These are phyloP conservation scores for Polychytrium aggregatum DNA, from an alignment of 192 early-diverging fungal genomes.

Conservation along the genomic window DNA sequence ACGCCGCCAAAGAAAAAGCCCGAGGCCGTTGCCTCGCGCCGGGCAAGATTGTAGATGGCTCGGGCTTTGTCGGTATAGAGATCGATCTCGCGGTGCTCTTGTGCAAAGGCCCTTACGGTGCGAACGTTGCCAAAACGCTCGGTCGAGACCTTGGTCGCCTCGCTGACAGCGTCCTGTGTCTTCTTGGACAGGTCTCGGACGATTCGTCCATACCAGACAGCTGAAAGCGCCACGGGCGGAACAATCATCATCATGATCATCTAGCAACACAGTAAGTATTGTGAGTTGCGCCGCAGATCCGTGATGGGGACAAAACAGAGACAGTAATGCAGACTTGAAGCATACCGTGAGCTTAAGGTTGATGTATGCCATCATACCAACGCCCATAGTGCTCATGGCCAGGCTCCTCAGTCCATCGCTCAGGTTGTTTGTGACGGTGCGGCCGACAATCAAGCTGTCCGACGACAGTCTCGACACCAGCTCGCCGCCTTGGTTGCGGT, in stretches of 20 bases:
- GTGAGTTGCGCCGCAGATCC: too few species aligned
- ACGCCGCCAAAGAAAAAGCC: constrained; percentile 19
- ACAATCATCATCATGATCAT: constrained; percentile 61
- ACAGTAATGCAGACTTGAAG: neutral
- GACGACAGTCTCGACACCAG: constrained; percentile 66
- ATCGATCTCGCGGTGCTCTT: constrained; percentile 16
- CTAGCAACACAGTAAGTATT: neutral
- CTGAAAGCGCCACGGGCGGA: constrained; percentile 59
- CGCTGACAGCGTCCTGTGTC: constrained; percentile 54
- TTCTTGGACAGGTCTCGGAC: constrained; percentile 47
- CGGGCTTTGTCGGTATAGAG: constrained; percentile 11
- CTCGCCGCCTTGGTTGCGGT: constrained; percentile 64
- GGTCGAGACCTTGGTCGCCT: constrained; percentile 56
- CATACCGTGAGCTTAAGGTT: constrained; percentile 15
- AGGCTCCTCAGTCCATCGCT: constrained; percentile 57
- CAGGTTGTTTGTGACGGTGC: constrained; percentile 62
- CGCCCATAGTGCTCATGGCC: constrained; percentile 44
- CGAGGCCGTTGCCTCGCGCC: constrained; percentile 15
- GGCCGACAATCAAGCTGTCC: constrained; percentile 66
- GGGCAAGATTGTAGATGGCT: constrained; percentile 14
- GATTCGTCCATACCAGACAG: constrained; percentile 54
- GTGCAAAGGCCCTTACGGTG: constrained; percentile 30
- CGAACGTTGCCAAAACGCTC: constrained; percentile 42
- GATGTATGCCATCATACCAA: constrained; percentile 58
- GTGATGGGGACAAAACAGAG: neutral